Conservation (phyloP, 345 rosid species). For the Erodium maritimum region DNA sequence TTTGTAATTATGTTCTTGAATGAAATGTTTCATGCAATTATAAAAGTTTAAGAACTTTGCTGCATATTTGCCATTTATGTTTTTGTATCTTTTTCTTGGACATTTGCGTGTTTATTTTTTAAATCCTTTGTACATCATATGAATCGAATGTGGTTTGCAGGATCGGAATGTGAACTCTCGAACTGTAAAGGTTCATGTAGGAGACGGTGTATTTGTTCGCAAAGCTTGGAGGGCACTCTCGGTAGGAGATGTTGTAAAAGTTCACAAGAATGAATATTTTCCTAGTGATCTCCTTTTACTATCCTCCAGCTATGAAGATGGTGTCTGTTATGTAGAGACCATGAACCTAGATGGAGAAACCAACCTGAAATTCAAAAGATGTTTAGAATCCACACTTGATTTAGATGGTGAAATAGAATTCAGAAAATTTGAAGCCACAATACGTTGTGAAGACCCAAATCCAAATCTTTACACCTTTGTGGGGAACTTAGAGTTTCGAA, state of each 20-base stretch:
- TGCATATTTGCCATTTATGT: not conserved
- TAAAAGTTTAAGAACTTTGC: not conserved
- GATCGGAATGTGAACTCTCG: slow-evolving; percentile 48
- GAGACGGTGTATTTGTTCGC: slow-evolving; percentile 31
- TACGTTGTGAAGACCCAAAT: slow-evolving; percentile 67
- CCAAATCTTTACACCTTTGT: slow-evolving; percentile 59
- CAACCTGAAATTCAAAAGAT: slow-evolving; percentile 53
- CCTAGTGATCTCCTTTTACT: slow-evolving; percentile 54
- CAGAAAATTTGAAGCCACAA: slow-evolving; percentile 24
- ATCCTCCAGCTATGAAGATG: slow-evolving; percentile 68
- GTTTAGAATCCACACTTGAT: slow-evolving; percentile 38
- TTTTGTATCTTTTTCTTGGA: too few species aligned
- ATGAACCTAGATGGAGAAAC: slow-evolving; percentile 84
- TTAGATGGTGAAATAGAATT: slow-evolving; percentile 39
- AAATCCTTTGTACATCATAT: not conserved
- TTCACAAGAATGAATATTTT: slow-evolving; percentile 48
- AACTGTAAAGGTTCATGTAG: slow-evolving; percentile 27
- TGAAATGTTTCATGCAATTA: not conserved
- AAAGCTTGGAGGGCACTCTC: slow-evolving; percentile 42
- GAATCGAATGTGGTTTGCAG: slow-evolving; percentile 11
- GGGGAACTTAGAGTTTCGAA: slow-evolving; percentile 45
- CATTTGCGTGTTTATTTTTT: too few species aligned
- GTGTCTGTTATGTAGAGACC: slow-evolving; percentile 75
- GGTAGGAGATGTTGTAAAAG: slow-evolving; percentile 59
- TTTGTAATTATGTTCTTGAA: not conserved